These are phyloP conservation scores for Neophaeococcomyces aloes DNA, from an alignment of 2,329 filamentous ascomycete genomes.

Conservation along the genomic window DNA sequence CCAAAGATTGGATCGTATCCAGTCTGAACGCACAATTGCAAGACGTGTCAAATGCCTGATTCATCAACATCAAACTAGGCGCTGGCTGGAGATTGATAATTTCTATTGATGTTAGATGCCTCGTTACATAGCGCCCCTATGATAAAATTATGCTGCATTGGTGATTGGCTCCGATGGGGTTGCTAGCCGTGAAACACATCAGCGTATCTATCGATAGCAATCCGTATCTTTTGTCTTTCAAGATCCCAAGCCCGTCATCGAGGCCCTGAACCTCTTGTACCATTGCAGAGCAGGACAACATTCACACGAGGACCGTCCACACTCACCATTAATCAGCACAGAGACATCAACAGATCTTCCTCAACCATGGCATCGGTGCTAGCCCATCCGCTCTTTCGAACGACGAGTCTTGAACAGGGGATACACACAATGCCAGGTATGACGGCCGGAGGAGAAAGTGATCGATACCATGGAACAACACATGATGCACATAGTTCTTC, in stretches of 20 bases:
- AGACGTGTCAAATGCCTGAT: constrained; percentile 1
- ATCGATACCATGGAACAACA: constrained; percentile 28
- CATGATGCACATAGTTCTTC: constrained; percentile 30
- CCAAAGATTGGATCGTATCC: neutral
- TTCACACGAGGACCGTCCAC: neutral
- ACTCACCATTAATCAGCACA: neutral
- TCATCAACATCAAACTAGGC: neutral
- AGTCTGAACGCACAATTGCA: neutral
- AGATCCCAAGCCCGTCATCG: neutral
- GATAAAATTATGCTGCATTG: constrained; percentile 5
- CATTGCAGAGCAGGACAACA: neutral
- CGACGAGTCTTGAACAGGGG: constrained; percentile 45
- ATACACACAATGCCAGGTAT: constrained; percentile 34
- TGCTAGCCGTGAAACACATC: constrained; percentile 1
- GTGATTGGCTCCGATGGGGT: constrained; percentile 4
- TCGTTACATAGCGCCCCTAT: constrained; percentile 7
- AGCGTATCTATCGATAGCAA: constrained; percentile 11
- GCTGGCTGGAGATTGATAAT: constrained; percentile 6
- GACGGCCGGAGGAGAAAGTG: constrained; percentile 26
- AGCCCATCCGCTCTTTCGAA: constrained; percentile 49
- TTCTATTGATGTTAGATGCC: constrained; percentile 2
- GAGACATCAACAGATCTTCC: neutral
- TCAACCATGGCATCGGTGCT: constrained; percentile 46
- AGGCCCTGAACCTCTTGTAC: neutral
- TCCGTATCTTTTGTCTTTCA: constrained; percentile 3